A percentile compares a stretch with the other conserved stretches of the same genome.
phyloP scores from a whole-genome alignment of 2,329 filamentous ascomycete genomes.

The Colletotrichum sp. region DNA sequence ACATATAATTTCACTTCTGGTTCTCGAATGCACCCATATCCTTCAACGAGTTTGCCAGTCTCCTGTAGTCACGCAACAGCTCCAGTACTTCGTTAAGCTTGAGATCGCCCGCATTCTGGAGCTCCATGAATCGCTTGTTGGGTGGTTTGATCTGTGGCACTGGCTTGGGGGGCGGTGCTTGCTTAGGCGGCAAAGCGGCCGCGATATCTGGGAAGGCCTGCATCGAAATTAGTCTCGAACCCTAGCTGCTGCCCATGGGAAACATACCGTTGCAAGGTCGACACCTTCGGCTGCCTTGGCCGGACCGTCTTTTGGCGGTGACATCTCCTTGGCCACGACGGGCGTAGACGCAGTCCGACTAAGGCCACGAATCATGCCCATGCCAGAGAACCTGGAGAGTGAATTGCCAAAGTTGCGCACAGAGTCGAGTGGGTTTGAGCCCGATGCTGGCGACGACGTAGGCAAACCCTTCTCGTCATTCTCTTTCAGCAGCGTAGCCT shows the following conservation, averaged over 20 bases:
- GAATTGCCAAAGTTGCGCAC: conserved; percentile 82
- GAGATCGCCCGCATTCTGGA: conserved; percentile 73
- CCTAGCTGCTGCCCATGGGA: not conserved
- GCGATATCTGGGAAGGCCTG: conserved; percentile 69
- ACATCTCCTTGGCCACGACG: conserved; percentile 26
- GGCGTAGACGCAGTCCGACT: conserved; percentile 60
- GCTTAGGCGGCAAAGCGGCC: conserved; percentile 58
- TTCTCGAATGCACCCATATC: conserved; percentile 65
- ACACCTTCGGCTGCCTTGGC: conserved; percentile 52
- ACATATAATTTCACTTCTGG: conserved; percentile 29
- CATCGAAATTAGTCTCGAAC: not conserved
- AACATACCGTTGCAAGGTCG: conserved; percentile 62
- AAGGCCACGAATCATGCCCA: conserved; percentile 78
- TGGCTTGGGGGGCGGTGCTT: conserved; percentile 62
- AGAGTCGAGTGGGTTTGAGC: conserved; percentile 65
- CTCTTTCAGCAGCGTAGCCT: conserved; percentile 54
- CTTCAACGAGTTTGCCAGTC: conserved; percentile 69
- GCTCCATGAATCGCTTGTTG: conserved; percentile 74
- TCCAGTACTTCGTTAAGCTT: conserved; percentile 76
- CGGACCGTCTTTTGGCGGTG: conserved; percentile 29
- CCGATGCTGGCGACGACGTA: conserved; percentile 15
- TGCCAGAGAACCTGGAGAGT: conserved; percentile 78
- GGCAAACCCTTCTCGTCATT: conserved; percentile 40
- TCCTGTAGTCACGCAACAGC: conserved; percentile 75
- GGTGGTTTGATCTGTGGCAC: conserved; percentile 67